Percentiles rank a stretch among this genome's conserved stretches.
Conservation (phyloP, 2,329 filamentous ascomycete genomes). For the Plectosphaerella cucumerina region DNA sequence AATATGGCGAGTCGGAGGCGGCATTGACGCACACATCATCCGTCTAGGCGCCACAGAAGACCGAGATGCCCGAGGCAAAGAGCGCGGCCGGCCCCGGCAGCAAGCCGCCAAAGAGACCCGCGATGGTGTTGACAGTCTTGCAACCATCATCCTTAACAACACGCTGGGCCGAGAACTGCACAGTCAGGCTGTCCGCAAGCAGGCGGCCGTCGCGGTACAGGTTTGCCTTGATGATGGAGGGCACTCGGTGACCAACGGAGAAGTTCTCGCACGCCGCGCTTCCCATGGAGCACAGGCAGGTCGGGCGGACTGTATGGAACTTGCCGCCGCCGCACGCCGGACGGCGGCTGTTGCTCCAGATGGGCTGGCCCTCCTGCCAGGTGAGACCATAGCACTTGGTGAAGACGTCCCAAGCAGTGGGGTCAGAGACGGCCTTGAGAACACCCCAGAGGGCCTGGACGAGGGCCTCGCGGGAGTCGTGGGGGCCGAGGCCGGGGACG, state of each 20-base stretch:
- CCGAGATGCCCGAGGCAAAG: slow-evolving; percentile 7
- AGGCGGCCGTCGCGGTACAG: slow-evolving; percentile 12
- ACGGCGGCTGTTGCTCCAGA: not conserved
- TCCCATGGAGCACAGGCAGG: not conserved
- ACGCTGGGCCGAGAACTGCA: slow-evolving; percentile 6
- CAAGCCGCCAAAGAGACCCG: slow-evolving; percentile 8
- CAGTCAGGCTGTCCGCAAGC: slow-evolving; percentile 11
- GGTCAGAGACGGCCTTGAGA: slow-evolving; percentile 5
- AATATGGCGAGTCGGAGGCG: too few species aligned
- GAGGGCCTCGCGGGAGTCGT: slow-evolving; percentile 13
- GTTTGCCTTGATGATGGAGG: slow-evolving; percentile 9
- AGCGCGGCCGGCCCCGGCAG: slow-evolving; percentile 6
- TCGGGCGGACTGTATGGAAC: not conserved
- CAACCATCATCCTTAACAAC: slow-evolving; percentile 8
- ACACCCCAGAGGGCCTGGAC: slow-evolving; percentile 11
- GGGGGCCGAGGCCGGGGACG: slow-evolving; percentile 5
- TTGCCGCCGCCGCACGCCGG: not conserved
- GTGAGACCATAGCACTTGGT: slow-evolving; percentile 8
- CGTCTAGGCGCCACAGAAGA: slow-evolving; percentile 7
- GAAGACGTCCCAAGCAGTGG: slow-evolving; percentile 11
- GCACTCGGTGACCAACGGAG: slow-evolving; percentile 11
- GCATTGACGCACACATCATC: too few species aligned
- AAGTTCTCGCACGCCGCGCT: slow-evolving; percentile 8
- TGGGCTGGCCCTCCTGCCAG: slow-evolving; percentile 8
- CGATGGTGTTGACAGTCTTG: slow-evolving; percentile 4